phyloP scores from a whole-genome alignment of 768 basidiomycete species.

The Mycena latifolia region DNA sequence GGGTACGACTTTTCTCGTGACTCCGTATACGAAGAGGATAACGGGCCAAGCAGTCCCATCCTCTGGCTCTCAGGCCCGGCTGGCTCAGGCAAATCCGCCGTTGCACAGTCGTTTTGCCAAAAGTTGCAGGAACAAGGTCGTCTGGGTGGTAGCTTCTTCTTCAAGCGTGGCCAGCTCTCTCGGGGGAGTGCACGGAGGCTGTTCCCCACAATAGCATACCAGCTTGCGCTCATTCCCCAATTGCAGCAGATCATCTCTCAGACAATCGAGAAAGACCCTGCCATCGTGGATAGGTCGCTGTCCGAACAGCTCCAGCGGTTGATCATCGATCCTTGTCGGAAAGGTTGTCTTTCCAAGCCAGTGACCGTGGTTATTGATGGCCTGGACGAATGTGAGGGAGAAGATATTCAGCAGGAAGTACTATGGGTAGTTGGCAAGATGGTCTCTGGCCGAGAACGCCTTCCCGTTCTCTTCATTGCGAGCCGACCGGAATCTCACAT shows the following conservation, averaged over 20 bases:
- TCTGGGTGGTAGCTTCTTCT: slow-evolving; percentile 24
- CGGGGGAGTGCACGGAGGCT: slow-evolving; percentile 22
- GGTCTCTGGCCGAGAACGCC: background rate
- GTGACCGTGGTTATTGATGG: slow-evolving; percentile 37
- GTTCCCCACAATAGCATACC: slow-evolving; percentile 36
- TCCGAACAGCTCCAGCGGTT: slow-evolving; percentile 1
- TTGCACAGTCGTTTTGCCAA: slow-evolving; percentile 49
- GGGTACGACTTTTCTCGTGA: too few relatives aligned
- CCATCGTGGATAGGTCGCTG: slow-evolving; percentile 1
- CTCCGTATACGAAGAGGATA: too few relatives aligned
- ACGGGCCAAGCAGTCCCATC: too few relatives aligned
- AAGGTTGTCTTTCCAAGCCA: slow-evolving; percentile 1
- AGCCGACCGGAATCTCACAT: slow-evolving; percentile 45
- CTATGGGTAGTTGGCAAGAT: slow-evolving; percentile 25
- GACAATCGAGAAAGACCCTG: slow-evolving; percentile 2
- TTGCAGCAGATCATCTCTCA: background rate
- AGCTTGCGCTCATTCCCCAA: slow-evolving; percentile 26
- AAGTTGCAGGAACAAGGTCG: slow-evolving; percentile 9
- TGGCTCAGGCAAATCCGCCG: slow-evolving; percentile 45
- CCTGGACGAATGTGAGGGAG: slow-evolving; percentile 5
- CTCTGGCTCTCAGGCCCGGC: slow-evolving; percentile 43
- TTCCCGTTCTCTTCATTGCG: slow-evolving; percentile 39
- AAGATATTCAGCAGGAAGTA: slow-evolving; percentile 31
- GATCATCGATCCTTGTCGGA: slow-evolving; percentile 5
- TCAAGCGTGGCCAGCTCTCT: slow-evolving; percentile 2